phyloP scores from a whole-genome alignment of 116 monocot species.

The Cymodocea nodosa region DNA sequence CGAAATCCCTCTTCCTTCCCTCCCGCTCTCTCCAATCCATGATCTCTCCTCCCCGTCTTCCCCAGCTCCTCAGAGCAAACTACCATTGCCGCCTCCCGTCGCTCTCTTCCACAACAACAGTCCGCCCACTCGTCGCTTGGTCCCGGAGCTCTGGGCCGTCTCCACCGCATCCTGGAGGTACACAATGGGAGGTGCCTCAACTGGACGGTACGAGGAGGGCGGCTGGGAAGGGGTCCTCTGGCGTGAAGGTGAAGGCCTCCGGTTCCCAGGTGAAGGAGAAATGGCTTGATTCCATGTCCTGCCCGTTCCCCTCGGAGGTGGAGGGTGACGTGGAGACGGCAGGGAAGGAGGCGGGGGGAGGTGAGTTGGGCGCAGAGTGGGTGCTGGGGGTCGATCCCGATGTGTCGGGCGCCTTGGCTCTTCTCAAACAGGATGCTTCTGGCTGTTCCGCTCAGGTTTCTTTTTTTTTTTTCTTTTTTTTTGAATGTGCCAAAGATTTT shows the following conservation, averaged over 20 bases:
- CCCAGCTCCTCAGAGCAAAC: not conserved
- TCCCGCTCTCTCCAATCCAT: too few species aligned
- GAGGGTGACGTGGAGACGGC: not conserved
- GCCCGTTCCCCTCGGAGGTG: slow-evolving; percentile 22
- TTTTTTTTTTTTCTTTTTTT: not conserved
- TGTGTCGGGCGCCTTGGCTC: slow-evolving; percentile 58
- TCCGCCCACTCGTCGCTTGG: not conserved
- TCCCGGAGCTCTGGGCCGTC: too few species aligned
- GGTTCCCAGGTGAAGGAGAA: slow-evolving; percentile 36
- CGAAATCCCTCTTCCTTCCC: too few species aligned
- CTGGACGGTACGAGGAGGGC: not conserved
- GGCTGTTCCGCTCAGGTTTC: slow-evolving; percentile 11
- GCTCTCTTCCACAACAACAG: not conserved
- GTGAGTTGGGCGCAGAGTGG: slow-evolving; percentile 22
- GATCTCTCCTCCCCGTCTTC: not conserved
- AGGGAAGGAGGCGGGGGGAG: slow-evolving; percentile 5
- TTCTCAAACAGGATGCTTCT: slow-evolving; percentile 37
- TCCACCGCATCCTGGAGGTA: too few species aligned
- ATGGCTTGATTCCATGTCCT: slow-evolving; percentile 77
- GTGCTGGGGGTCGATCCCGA: slow-evolving; percentile 88
- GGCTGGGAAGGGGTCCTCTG: not conserved
- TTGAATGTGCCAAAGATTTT: not conserved
- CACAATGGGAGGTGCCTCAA: not conserved
- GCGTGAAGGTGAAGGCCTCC: slow-evolving; percentile 13
- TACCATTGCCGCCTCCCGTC: not conserved